Evolutionary conservation across 1,284 basidiomycete genomes (phyloP).

Genomic region (Pterulicium gracile): DNA sequence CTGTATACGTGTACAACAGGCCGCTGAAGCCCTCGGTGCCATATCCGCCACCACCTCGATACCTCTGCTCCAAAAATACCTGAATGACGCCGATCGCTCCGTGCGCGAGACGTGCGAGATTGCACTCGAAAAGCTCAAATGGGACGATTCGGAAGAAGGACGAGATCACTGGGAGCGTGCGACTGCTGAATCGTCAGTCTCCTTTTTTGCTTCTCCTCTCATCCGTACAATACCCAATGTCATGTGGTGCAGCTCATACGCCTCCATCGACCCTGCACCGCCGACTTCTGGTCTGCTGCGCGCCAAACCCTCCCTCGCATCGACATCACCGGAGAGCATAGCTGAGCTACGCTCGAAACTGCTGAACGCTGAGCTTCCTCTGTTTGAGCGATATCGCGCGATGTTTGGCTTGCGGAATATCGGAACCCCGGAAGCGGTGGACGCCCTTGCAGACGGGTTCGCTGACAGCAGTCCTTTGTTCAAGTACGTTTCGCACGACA

Average conservation of each 20-base stretch:
- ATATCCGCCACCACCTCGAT: conserved; percentile 67
- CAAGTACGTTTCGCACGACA: conserved; percentile 45
- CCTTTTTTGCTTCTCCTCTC: conserved; percentile 1
- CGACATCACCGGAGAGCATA: conserved; percentile 37
- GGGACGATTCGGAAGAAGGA: conserved; percentile 77
- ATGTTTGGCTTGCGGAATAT: conserved; percentile 97
- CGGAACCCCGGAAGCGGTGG: conserved; percentile 71
- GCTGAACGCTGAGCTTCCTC: conserved; percentile 57
- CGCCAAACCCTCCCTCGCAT: conserved; percentile 37
- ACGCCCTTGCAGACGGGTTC: conserved; percentile 88
- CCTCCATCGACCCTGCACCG: conserved; percentile 94
- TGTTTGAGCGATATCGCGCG: conserved; percentile 94
- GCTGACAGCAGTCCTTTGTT: conserved; percentile 81
- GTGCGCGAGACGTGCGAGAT: conserved; percentile 98
- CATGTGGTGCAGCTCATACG: conserved; percentile 33
- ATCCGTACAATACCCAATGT: background rate
- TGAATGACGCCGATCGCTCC: conserved; percentile 64
- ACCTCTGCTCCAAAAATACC: conserved; percentile 64
- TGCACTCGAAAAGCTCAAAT: conserved; percentile 90
- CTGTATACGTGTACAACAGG: conserved; percentile 48
- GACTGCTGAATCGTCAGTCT: conserved; percentile 28
- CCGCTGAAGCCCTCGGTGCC: conserved; percentile 97
- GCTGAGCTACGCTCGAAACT: conserved; percentile 52
- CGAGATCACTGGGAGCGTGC: conserved; percentile 28
- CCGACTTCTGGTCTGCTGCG: conserved; percentile 52